Evolutionary conservation across 2,329 filamentous ascomycete genomes (phyloP).

Genomic region (Fonsecaea pedrosoi): DNA sequence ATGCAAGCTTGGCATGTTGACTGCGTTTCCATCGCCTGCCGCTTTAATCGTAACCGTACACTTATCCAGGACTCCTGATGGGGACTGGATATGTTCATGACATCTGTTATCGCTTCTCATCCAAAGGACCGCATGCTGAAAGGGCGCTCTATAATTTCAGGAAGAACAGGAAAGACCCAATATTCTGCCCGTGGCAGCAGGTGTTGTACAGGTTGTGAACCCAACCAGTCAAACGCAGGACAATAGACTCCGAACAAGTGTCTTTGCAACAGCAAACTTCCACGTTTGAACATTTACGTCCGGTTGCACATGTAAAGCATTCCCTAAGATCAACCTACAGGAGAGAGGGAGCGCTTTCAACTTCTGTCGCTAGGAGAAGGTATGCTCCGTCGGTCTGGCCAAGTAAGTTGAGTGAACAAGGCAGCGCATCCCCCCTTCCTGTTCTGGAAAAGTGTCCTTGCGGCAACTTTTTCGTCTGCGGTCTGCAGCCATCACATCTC

Average conservation of each 20-base stretch:
- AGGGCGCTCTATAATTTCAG: neutral
- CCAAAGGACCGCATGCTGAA: neutral
- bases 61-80: too few relatives aligned
- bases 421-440: neutral
- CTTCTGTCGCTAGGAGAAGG: too few relatives aligned
- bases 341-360: too few relatives aligned
- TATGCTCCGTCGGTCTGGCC: neutral
- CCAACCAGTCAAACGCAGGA: neutral
- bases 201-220: neutral
- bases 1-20: neutral
- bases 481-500: neutral
- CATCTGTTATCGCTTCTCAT: too few relatives aligned
- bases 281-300: too few relatives aligned
- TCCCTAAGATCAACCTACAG: too few relatives aligned
- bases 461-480: slow-evolving; percentile 8
- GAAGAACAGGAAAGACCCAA: neutral
- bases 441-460: neutral
- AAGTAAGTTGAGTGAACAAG: neutral
- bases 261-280: neutral
- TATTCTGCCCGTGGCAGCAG: neutral
- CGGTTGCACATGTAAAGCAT: too few relatives aligned
- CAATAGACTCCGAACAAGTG: neutral
- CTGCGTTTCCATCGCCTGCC: neutral
- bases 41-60: neutral
- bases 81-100: too few relatives aligned